These are phyloP conservation scores for Apiospora sp. DNA, from an alignment of 2,329 filamentous ascomycete genomes.

Conservation along the genomic window DNA sequence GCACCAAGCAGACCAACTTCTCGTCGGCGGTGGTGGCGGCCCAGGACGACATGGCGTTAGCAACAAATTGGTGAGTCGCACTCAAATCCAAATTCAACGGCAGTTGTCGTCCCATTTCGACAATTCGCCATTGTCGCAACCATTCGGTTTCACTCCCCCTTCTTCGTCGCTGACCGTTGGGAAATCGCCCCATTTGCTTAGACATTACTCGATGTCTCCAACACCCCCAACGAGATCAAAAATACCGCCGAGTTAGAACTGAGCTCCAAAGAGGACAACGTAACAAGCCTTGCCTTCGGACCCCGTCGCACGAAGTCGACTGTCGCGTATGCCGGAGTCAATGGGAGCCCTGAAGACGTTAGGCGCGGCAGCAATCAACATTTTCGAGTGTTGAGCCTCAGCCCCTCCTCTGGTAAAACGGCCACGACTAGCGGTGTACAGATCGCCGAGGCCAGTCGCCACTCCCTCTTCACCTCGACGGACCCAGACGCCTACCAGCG, in stretches of 20 bases:
- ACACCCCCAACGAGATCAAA: constrained; percentile 65
- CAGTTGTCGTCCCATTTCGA: constrained; percentile 7
- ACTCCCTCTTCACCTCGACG: constrained; percentile 60
- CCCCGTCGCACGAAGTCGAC: constrained; percentile 63
- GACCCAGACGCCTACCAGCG: constrained; percentile 67
- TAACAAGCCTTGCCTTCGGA: constrained; percentile 81
- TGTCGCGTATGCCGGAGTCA: constrained; percentile 79
- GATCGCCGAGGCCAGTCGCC: constrained; percentile 60
- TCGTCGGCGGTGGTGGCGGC: constrained; percentile 89
- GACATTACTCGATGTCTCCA: constrained; percentile 76
- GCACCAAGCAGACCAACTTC: constrained; percentile 74
- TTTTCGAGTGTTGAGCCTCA: constrained; percentile 77
- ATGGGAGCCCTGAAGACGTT: constrained; percentile 77
- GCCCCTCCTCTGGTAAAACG: constrained; percentile 37
- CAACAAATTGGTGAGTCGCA: constrained; percentile 78
- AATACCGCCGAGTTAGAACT: constrained; percentile 78
- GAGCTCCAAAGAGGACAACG: constrained; percentile 85
- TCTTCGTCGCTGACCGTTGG: constrained; percentile 22
- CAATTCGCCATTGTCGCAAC: constrained; percentile 22
- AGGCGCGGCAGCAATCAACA: constrained; percentile 83
- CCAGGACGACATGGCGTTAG: constrained; percentile 81
- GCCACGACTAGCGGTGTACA: constrained; percentile 45
- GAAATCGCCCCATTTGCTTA: constrained; percentile 43
- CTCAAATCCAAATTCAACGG: background rate
- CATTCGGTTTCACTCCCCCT: background rate